Evolutionary conservation across 2,329 filamentous ascomycete species (phyloP), one percentile per base, ranked within the genome.

Genomic region (Apiospora pterosperma): DNA sequence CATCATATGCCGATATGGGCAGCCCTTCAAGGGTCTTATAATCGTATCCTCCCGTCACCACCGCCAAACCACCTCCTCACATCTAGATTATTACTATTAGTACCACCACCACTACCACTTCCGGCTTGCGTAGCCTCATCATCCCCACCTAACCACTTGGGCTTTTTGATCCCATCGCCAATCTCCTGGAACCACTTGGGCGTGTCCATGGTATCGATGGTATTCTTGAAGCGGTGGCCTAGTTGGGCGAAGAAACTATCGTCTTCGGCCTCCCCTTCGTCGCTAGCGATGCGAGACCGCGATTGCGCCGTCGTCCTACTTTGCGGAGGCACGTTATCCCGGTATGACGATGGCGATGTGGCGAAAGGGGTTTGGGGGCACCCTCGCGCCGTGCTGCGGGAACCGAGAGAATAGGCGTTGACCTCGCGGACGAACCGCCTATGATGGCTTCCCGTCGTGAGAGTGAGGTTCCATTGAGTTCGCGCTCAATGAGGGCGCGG

Each of bases 151-250:
- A 96, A 91, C 93, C 93, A 96, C 71, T 88, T 90, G 5, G 92
- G 93, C 73, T 90, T 87, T 76, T 90, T 92, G 76, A 94, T 86
- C 10, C 85, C 85, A 65, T 86, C 83, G 1, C 88, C 85, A 34
- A 92, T 82, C 31, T 92, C 90, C 70, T 88, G 85, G 68, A 97
- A 81, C 93, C 94, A 98, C 68, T 89, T 89, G 0, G 96, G 95
- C 36, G 90, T 85, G 62, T 93, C 90, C 2, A 93, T 85, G 0
- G 88, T 91, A 67, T 98, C 95, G 62, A 98, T 88, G 0, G 96
- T 98, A 73, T 99, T 99, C 77, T 90, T 92, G 71, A 99, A 89
- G 39, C 95, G 85, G 74, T 96, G 92, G 0, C 92, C 89, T 67
- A 98, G 88, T 38, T 90, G 90, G 69, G 92, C 86, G 73, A 98